Base-by-base conservation (phyloP, 306 rosid species). In the Cicer judaicum region DNA sequence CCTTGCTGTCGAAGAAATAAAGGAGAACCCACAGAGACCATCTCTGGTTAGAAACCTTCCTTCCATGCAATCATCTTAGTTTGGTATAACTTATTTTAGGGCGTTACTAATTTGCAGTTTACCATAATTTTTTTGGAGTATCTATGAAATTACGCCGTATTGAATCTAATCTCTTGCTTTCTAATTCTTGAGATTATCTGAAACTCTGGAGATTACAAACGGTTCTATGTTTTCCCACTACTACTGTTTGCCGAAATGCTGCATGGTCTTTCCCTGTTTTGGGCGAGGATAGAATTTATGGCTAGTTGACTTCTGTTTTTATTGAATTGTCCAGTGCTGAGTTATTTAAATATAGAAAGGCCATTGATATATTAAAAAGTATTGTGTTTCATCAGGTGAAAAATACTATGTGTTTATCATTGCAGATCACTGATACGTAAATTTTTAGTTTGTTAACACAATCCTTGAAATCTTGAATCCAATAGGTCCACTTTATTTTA, bases 11-110 rank as follows among this genome's bases (percentile, higher is more conserved):
- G 96, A 90, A 65, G 99, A 95, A 7, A 68, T 75, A 18, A 84
- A 70, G 66, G 98, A 89, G 78, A 83, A 70, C 79, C 93, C 92
- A 40, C 88, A 74, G 83, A 89, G 79, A 64, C 81, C 91, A 34
- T 84, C 97, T 69, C 50, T 80, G 91, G 99, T 92, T 76, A 73
- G 86, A 54, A 69, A 70, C 29, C 5, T 75, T 70, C 48, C 11
- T 57, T 78, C n/a, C 18, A 2, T 73, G 53, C 44, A 16, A 34
- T 66, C 5, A 13, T 44, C 53, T 48, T 52, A 36, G 5, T 70
- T 38, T 76, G 55, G 8, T 68, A 4, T 46, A 12, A 44, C 18
- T 67, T 64, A 36, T 57, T 39, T 76, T 57, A 8, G 62, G 68
- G 40, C 8, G 6, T 29, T 48, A 10, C 5, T 7, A 34, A 46